Base-by-base conservation (phyloP, 192 early-diverging fungal species). In the Podila clonocystis region DNA sequence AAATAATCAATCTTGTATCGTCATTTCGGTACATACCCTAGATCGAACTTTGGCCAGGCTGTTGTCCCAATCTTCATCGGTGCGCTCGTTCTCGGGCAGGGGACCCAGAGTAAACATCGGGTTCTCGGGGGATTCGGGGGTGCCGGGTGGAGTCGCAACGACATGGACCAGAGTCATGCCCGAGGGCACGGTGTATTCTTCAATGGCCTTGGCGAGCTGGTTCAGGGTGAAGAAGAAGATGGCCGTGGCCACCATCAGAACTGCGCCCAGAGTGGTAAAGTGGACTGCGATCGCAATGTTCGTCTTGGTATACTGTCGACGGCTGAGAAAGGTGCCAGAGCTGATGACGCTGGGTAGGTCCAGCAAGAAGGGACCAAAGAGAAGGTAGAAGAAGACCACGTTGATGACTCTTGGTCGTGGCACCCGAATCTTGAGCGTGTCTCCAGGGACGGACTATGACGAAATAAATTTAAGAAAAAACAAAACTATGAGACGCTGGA, bases 291-390 rank as follows among this genome's bases (percentile, higher is more conserved):
- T 80, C 31, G 77, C 70, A 34, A 69, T 73, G 29, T 80, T 80
- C 50, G 77, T 63, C 41, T 65, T 73, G 26, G 71, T 73, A 48
- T 80, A 80, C 31, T 80, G 38, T n/a, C 58, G 33, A 19, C 64
- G 70, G 7, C 70, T 72, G 19, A 80, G 77, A 65, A 80, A 80
- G 13, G 77, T 80, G 7, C 77, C 77, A 9, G 77, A 80, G 66
- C 77, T 80, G 71, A 80, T 80, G 11, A 80, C 77, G 49, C 77
- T 80, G 0, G 77, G 77, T 6, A 80, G 70, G 29, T 80, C 77
- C 22, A 80, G 62, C 26, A 80, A 20, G 45, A 80, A 80, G 15
- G 77, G 77, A 20, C 77, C 77, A 55, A 80, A 80, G 41, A 80
- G 26, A 7, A 80, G 70, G 48, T 55, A 80, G 36, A 72, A 68